Evolutionary conservation across 495 filamentous ascomycete genomes (phyloP).

Genomic region (Friedmanniomyces simplex): DNA sequence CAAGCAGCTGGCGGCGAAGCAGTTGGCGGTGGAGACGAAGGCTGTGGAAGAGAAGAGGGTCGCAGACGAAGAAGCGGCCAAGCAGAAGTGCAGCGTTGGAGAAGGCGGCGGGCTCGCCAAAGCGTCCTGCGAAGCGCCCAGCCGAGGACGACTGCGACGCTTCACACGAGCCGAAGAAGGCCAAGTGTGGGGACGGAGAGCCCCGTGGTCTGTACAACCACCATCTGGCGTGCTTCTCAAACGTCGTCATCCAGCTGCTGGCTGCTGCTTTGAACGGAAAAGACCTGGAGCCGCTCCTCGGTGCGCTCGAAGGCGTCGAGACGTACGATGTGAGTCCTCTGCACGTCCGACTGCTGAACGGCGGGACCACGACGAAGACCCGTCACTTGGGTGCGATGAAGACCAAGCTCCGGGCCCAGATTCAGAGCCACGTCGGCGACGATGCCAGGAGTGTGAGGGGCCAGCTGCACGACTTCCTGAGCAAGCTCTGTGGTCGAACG

Average conservation of each 20-base stretch:
- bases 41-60: no score
- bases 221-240: conserved; percentile 7
- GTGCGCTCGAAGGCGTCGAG: background rate
- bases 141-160: background rate
- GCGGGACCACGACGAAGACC: background rate
- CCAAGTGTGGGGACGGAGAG: background rate
- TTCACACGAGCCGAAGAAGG: background rate
- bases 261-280: conserved; percentile 1
- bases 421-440: background rate
- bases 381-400: background rate
- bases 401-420: background rate
- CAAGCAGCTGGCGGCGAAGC: no score
- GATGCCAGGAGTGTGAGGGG: background rate
- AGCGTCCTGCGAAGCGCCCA: background rate
- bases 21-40: no score
- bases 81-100: no score
- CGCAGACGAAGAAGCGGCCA: no score
- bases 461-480: background rate
- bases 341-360: background rate
- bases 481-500: background rate
- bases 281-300: background rate
- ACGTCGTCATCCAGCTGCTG: conserved; percentile 6
- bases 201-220: background rate
- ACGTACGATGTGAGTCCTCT: conserved; percentile 1
- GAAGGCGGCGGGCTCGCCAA: background rate